Base-by-base conservation (phyloP, 805 yeast species). In the Metschnikowia noctiluminum region DNA sequence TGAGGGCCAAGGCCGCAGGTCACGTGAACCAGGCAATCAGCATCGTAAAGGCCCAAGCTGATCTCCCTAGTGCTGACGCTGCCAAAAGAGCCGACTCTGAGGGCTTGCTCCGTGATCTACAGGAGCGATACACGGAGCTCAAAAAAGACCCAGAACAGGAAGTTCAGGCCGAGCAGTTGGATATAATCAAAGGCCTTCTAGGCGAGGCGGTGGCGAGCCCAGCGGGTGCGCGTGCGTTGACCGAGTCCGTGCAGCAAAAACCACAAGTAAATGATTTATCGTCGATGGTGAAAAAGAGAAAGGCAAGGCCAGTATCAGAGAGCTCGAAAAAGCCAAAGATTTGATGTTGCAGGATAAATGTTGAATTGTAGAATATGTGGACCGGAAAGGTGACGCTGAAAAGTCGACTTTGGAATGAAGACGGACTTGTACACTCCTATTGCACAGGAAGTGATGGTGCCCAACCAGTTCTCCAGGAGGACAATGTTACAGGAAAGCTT, bases 191-290 rank as follows among this genome's bases (percentile, higher is more conserved):
- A 62, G 85, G 86, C 5, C 70, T 84, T 35, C 61, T 82, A 55
- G 85, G 87, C 26, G 77, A 78, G 54, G 64, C 69, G 6, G 56
- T 67, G 5, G 52, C 48, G 21, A 49, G 55, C 35, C 50, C 54
- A 2, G 38, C 46, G 11, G 45, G 38, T 1, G 42, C 45, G 1
- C 27, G n/a, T 26, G 48, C 26, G 12, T 39, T 40, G 40, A 28
- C 42, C 6, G 42, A 11, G 14, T 37, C 40, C 2, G 45, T 32
- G 8, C 50, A 51, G 34, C 45, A 49, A 12, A 55, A 55, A 32
- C 54, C 35, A 21, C 54, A 40, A 7, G 81, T 84, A 8, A 83
- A 84, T 57, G 89, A 85, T 61, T 67, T 85, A 52, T 79, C 88
- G 0, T 68, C 79, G 4, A 71, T 80, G 73, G 86, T 84, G 9